Base-by-base conservation (phyloP, 1,284 basidiomycete genomes). In the Apiotrichum sp. region DNA sequence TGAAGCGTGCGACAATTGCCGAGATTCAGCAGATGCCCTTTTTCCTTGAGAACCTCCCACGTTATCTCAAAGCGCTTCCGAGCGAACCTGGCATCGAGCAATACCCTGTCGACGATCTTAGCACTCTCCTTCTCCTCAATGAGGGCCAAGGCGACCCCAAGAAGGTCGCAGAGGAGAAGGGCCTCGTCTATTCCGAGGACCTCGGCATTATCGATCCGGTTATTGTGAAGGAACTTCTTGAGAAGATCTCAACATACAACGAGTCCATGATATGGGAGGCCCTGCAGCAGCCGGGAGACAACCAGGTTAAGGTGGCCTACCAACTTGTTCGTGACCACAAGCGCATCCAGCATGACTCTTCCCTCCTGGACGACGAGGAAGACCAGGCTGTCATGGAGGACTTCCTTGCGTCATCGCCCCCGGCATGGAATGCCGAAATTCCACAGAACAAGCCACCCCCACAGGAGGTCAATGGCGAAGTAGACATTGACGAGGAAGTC, bases 301-400 rank as follows among this genome's bases (percentile, higher is more conserved):
- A 97, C 70, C 88, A 92, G 57, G 87, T 98, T 71, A 95, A 97
- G 76, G 93, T 98, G 14, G 93, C 95, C 0, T 98, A 98, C 74
- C 86, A 95, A 83, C 80, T 98, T 2, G 80, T 96, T 53, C 80
- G 92, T 52, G 95, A 98, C 71, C 93, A 95, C 77, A 83, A 86
- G 65, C 79, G 92, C 44, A 83, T 89, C 58, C 84, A 92, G n/a
- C 84, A 86, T 71, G 88, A 89, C 74, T 76, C 67, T 45, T 65
- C 69, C 53, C 58, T 71, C 51, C 66, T 62, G 2, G 65, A 65
- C 16, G 70, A 75, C 50, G 66, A 65, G 16, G 73, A 72, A 50
- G 73, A 77, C 48, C 65, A 70, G 16, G 68, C 69, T 9, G 78
- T 75, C 14, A 78, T 80, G 76, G 75, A 78, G 53, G 76, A 75